Base-by-base conservation (phyloP, 805 yeast species). In the Peterozyma toletana region DNA sequence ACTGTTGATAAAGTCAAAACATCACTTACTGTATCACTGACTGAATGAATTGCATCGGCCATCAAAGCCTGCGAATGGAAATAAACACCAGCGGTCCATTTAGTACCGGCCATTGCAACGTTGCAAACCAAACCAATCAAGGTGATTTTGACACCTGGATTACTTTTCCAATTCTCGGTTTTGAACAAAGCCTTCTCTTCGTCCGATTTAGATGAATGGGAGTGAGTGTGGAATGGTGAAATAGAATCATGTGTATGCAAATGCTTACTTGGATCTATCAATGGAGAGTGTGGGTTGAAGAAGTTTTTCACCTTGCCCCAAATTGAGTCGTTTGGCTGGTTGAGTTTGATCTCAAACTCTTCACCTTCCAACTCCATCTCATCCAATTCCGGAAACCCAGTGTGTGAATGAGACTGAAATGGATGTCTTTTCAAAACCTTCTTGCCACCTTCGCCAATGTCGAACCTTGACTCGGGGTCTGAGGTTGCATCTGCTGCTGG, bases 41-140 rank as follows among this genome's bases (percentile, higher is more conserved):
- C 72, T 0, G 98, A 91, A 64, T 93, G 99, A 29, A 89, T 82
- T 1, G 97, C 90, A 63, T 93, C 99, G 1, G 99, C 99, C 40
- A 90, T 60, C 45, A 93, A 73, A 2, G 97, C 90, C 60, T 90
- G 96, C 0, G 99, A 93, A 61, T 93, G 96, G 74, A 93, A 93
- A 34, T 80, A 80, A 14, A 87, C 70, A 7, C 99, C 99, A 30
- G 98, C 98, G 17, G 80, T 62, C 27, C 89, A 90, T 60, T 93
- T 93, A 30, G 90, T 82, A 2, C 77, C 67, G 0, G 96, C 97
- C 83, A 93, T 82, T 11, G 85, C 80, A 11, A 87, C 78, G 58
- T 93, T 93, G 37, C 86, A 87, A 29, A 80, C 64, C 36, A 91
- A 71, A 0, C 99, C 99, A 41, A 91, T 70, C 86, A 96, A 85